Evolutionary conservation across 306 rosid species (phyloP).

Genomic region (Citrullus amarus): DNA sequence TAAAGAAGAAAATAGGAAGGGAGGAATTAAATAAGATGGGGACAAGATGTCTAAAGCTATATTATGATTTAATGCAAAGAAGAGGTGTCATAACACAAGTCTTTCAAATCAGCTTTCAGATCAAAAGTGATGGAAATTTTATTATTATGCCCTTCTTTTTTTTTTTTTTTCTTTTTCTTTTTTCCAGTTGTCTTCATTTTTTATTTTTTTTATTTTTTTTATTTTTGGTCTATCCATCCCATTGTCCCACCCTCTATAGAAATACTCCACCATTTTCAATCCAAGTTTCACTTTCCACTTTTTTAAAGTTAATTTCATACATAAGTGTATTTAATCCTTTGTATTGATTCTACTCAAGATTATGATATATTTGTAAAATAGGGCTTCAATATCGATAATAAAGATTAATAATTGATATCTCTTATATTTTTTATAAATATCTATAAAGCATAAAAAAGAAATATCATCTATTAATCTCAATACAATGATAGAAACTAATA

Average conservation of each 20-base stretch:
- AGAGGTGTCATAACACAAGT: background rate
- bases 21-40: slow-evolving; percentile 1
- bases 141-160: background rate
- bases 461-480: no score
- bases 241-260: background rate
- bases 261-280: background rate
- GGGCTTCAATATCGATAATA: no score
- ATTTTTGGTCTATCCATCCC: background rate
- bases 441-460: no score
- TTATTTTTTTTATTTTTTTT: no score
- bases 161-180: no score
- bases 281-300: background rate
- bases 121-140: slow-evolving; percentile 8
- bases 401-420: no score
- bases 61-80: background rate
- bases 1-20: background rate
- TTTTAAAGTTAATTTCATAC: background rate
- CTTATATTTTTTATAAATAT: no score
- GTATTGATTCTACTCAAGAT: no score
- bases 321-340: no score
- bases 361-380: no score
- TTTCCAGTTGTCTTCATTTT: slow-evolving; percentile 4
- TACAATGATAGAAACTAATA: no score
- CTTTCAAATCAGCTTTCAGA: slow-evolving; percentile 7
- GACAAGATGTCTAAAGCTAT: slow-evolving; percentile 5